Base-by-base conservation (phyloP, 2,329 filamentous ascomycete species). In the Colletotrichum sp. region DNA sequence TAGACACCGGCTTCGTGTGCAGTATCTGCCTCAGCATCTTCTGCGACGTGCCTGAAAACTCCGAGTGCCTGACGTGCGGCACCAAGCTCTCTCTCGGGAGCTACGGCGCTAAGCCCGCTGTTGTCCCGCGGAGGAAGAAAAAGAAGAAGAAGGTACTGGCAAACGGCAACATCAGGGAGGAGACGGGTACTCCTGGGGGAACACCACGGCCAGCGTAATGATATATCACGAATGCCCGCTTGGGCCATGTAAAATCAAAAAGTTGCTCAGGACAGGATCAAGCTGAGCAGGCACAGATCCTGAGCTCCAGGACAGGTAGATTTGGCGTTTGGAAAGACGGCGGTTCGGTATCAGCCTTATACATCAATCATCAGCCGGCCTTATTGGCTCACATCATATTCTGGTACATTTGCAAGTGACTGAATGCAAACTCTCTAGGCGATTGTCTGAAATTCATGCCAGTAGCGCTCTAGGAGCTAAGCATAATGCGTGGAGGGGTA, bases 21-120 rank as follows among this genome's bases (percentile, higher is more conserved):
- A 98, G 95, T 76, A 96, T 99, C 79, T 99, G 97, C 82, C 88
- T 99, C 60, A 98, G 95, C 84, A 99, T 98, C 80, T 98, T 98
- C 83, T 98, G 96, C 85, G 88, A 91, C 80, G 83, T 89, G 2
- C 91, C 90, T 2, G 84, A 84, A 5, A 90, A 91, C 67, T 92
- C 91, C 4, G 91, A 93, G 78, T 98, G 96, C 83, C 86, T 97
- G 77, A 98, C 95, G 0, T 98, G 96, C 83, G 95, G 94, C 3
- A 96, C 94, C 5, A 91, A 92, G 80, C 87, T 98, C 34, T 89
- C 92, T n/a, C 85, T 96, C n/a, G 94, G 93, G 1, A 91, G 91
- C 74, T 96, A 96, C 80, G 94, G 94, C 24, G 88, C 90, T 7
- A 95, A 93, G 80, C 95, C 95, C 2, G 93, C 93, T n/a, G 93